Evolutionary conservation across 2,329 filamentous ascomycete genomes (phyloP), one percentile per base, ranked within the genome.

Genomic region (Cytospora piceicola): DNA sequence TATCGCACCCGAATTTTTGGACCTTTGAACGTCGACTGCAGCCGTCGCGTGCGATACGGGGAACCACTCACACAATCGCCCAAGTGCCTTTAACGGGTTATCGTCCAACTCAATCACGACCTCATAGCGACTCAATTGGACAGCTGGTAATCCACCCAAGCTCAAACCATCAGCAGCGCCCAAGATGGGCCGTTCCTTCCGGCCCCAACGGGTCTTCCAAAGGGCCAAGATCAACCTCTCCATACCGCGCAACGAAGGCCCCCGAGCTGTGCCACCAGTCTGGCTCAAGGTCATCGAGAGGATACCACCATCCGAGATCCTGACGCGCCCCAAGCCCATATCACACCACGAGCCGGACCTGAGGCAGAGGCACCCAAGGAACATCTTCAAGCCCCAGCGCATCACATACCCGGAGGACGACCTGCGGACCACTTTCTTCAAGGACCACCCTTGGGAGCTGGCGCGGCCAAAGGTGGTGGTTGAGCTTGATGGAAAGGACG

Each of bases 391-490:
- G 72, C 95, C 95, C 1, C 86, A 93, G 70, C 79, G 82, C 65
- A 89, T 99, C 69, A 81, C 80, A 62, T 97, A 95, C 76, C 87
- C 90, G 67, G 95, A 99, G 77, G 95, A 99, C 78, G 78, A 81
- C 67, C 82, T 99, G 73, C 89, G 95, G 69, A 83, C 80, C 71
- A 87, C 89, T 32, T 99, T 98, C 80, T 99, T 92, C 81, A 88
- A 85, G 73, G 94, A 99, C 77, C 95, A 99, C 76, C 95, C 95
- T 6, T 99, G 95, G 95, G 95, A 99, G 79, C 81, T 99, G 74
- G 95, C 95, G 22, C 85, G 94, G 69, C 95, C 95, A 63, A 85
- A 92, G 71, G 83, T 97, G 66, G 82, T 99, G 56, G 80, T 98
- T 12, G 95, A 99, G 79, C 82, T 88, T 71, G 90, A 94, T 73